A percentile compares a stretch with the other conserved stretches of the same genome.
Conservation (phyloP, 2,329 filamentous ascomycete species). For the Pleoardoris graminearum region DNA sequence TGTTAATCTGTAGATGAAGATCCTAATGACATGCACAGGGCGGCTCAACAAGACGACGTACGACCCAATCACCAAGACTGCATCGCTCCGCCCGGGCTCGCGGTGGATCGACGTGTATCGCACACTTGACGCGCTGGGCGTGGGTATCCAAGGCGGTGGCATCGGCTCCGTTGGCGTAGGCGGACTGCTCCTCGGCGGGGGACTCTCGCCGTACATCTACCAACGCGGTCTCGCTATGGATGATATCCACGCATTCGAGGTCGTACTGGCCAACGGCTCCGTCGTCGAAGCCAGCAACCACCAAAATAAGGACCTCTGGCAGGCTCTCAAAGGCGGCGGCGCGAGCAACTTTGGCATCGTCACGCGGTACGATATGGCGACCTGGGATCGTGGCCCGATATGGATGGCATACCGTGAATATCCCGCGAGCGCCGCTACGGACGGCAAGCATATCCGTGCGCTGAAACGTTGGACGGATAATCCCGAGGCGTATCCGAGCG, state of each 20-base stretch:
- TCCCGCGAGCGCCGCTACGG: conserved; percentile 18
- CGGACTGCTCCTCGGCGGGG: conserved; percentile 14
- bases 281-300: conserved; percentile 44
- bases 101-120: conserved; percentile 37
- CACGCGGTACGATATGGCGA: conserved; percentile 38
- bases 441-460: conserved; percentile 22
- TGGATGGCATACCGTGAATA: conserved; percentile 27
- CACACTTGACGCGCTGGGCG: background rate
- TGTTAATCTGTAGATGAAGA: too few relatives aligned
- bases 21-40: too few relatives aligned
- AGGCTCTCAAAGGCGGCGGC: conserved; percentile 47
- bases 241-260: conserved; percentile 18
- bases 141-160: conserved; percentile 5
- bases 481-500: conserved; percentile 26
- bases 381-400: conserved; percentile 27
- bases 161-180: conserved; percentile 12
- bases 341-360: conserved; percentile 48
- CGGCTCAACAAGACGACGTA: too few relatives aligned
- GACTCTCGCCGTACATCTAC: conserved; percentile 10
- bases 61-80: too few relatives aligned
- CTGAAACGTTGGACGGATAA: conserved; percentile 29
- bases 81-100: background rate
- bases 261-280: conserved; percentile 40
- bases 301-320: conserved; percentile 40
- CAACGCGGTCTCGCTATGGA: conserved; percentile 7